phyloP scores from a whole-genome alignment of 129 eudicot genomes.

The Scalesia atractyloides region DNA sequence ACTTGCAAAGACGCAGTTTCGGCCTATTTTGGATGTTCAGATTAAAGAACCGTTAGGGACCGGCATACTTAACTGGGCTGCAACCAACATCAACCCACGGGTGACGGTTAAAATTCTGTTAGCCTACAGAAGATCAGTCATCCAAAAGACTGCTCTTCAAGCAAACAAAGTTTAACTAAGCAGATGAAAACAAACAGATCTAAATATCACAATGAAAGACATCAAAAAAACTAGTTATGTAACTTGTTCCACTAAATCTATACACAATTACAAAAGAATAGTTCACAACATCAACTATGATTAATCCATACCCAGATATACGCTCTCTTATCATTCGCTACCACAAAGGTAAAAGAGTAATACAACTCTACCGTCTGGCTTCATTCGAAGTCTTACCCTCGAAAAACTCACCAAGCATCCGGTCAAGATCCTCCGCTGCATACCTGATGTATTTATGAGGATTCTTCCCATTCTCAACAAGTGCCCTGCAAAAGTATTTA shows the following conservation, averaged over 20 bases:
- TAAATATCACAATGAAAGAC: slow-evolving; percentile 6
- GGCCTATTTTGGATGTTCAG: no score
- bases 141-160: neutral
- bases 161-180: neutral
- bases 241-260: slow-evolving; percentile 25
- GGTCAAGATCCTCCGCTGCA: slow-evolving; percentile 90
- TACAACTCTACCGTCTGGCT: slow-evolving; percentile 57
- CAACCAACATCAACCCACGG: neutral
- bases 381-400: slow-evolving; percentile 88
- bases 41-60: neutral
- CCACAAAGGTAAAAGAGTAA: slow-evolving; percentile 31
- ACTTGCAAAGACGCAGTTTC: no score
- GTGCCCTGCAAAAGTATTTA: slow-evolving; percentile 47
- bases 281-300: slow-evolving; percentile 18
- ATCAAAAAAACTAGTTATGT: slow-evolving; percentile 8
- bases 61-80: neutral
- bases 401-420: slow-evolving; percentile 93
- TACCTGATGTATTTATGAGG: slow-evolving; percentile 91
- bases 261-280: slow-evolving; percentile 38
- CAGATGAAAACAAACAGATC: slow-evolving; percentile 14
- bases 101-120: neutral
- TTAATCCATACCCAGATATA: slow-evolving; percentile 25
- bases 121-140: neutral
- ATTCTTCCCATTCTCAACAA: slow-evolving; percentile 94
- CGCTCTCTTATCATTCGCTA: slow-evolving; percentile 17